Evolutionary conservation across 1,284 basidiomycete genomes (phyloP).

Genomic region (Leccinum laetum): DNA sequence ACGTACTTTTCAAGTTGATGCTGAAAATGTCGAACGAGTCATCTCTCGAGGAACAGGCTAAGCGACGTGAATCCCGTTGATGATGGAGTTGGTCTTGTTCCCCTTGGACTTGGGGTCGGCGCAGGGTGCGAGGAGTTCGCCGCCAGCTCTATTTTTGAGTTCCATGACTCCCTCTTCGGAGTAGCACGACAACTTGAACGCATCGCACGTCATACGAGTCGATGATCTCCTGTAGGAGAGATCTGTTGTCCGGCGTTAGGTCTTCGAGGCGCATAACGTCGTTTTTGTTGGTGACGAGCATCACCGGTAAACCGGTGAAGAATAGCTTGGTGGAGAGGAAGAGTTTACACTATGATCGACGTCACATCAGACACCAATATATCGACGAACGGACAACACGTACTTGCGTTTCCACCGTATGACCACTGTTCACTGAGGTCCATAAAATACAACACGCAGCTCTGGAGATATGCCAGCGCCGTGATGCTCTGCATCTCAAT

Average conservation of each 20-base stretch:
- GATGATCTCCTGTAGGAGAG: conserved; percentile 86
- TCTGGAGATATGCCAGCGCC: no score
- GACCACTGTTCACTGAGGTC: conserved; percentile 94
- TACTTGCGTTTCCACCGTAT: conserved; percentile 69
- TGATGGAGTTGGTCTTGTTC: no score
- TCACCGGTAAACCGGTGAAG: conserved; percentile 87
- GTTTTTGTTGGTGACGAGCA: conserved; percentile 96
- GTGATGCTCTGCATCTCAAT: no score
- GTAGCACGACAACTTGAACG: conserved; percentile 82
- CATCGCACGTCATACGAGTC: conserved; percentile 68
- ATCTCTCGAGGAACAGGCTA: no score
- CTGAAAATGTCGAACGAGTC: no score
- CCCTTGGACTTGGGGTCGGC: no score
- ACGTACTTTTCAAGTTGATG: no score
- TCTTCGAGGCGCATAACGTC: conserved; percentile 88
- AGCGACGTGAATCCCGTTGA: no score
- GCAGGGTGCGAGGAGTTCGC: conserved; percentile 88
- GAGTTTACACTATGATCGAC: conserved; percentile 75
- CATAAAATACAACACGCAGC: conserved; percentile 38
- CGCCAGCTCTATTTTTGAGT: conserved; percentile 47
- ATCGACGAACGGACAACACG: conserved; percentile 21
- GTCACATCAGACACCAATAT: conserved; percentile 1
- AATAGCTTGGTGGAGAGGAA: conserved; percentile 98
- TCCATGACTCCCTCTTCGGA: no score
- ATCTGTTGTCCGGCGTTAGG: conserved; percentile 70